A percentile compares a stretch with the other conserved stretches of the same genome.
Evolutionary conservation across 768 basidiomycete genomes (phyloP).

Genomic region (Termitomyces sp.): DNA sequence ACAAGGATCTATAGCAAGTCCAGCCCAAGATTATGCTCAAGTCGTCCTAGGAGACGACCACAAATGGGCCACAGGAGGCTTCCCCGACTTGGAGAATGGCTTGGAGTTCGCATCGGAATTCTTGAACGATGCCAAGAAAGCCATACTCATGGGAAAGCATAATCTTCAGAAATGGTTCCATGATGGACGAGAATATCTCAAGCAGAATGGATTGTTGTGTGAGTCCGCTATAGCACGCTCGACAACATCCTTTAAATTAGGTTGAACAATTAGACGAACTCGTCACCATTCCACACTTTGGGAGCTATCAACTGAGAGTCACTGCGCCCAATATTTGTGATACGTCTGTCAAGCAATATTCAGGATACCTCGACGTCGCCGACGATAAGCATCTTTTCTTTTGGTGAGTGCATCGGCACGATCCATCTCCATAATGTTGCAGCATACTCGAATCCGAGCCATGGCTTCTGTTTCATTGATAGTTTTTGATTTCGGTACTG

Average conservation of each 20-base stretch:
- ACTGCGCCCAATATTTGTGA: conserved; percentile 75
- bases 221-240: conserved; percentile 20
- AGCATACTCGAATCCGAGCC: not conserved
- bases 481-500: not conserved
- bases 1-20: conserved; percentile 4
- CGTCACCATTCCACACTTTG: conserved; percentile 46
- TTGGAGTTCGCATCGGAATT: conserved; percentile 24
- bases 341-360: conserved; percentile 69
- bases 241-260: not conserved
- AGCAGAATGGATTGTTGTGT: conserved; percentile 72
- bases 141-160: conserved; percentile 36
- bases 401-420: conserved; percentile 45
- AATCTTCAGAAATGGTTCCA: conserved; percentile 58
- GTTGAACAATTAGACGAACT: conserved; percentile 49
- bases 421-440: not conserved
- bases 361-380: conserved; percentile 79
- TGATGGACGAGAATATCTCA: conserved; percentile 58
- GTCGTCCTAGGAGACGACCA: conserved; percentile 31
- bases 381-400: conserved; percentile 84
- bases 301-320: conserved; percentile 50
- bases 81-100: not conserved
- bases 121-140: conserved; percentile 36
- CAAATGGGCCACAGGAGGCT: conserved; percentile 9
- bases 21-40: conserved; percentile 27
- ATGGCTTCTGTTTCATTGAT: not conserved